Percentiles rank a stretch among this genome's conserved stretches.
Evolutionary conservation across 192 early-diverging fungal species (phyloP).

Genomic region (Allomyces arbusculus): DNA sequence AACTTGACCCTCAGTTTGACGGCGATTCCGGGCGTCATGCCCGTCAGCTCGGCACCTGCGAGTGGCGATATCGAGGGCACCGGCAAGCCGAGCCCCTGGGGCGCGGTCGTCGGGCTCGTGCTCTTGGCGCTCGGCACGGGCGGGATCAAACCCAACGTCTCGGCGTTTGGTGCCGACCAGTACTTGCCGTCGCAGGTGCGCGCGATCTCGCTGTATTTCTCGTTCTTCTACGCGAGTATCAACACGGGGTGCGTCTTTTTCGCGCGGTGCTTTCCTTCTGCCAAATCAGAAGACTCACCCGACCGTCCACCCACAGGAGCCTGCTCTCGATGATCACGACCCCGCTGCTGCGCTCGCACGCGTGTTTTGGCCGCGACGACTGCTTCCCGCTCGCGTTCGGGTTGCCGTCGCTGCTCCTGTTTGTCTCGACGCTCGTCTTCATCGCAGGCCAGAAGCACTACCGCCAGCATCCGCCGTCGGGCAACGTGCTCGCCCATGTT

Average conservation of each 20-base stretch:
- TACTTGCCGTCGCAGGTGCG: conserved; percentile 28
- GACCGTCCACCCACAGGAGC: too few species aligned
- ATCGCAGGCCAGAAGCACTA: conserved; percentile 26
- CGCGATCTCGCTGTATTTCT: conserved; percentile 41
- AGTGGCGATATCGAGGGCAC: conserved; percentile 9
- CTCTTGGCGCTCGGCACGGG: conserved; percentile 57
- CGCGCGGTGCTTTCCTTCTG: too few species aligned
- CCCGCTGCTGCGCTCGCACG: conserved; percentile 5
- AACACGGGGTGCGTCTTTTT: conserved; percentile 40
- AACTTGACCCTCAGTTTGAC: conserved; percentile 38
- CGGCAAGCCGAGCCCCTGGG: conserved; percentile 24
- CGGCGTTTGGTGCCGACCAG: conserved; percentile 59
- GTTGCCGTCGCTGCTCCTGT: conserved; percentile 31
- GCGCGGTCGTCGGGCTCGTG: conserved; percentile 44
- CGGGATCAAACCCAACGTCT: conserved; percentile 60
- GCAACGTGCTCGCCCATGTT: conserved; percentile 32
- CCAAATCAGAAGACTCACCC: too few species aligned
- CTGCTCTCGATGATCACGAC: conserved; percentile 25
- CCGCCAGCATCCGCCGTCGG: conserved; percentile 29
- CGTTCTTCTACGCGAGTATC: conserved; percentile 65
- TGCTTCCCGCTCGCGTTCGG: conserved; percentile 36
- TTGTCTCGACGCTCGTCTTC: conserved; percentile 26
- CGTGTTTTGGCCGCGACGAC: conserved; percentile 26
- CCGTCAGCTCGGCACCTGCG: conserved; percentile 20
- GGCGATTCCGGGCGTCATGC: conserved; percentile 21